Percentiles rank a stretch among this genome's conserved stretches.
These are phyloP conservation scores for Lichtheimia ramosa DNA, from an alignment of 371 early-diverging fungal species.

Conservation along the genomic window DNA sequence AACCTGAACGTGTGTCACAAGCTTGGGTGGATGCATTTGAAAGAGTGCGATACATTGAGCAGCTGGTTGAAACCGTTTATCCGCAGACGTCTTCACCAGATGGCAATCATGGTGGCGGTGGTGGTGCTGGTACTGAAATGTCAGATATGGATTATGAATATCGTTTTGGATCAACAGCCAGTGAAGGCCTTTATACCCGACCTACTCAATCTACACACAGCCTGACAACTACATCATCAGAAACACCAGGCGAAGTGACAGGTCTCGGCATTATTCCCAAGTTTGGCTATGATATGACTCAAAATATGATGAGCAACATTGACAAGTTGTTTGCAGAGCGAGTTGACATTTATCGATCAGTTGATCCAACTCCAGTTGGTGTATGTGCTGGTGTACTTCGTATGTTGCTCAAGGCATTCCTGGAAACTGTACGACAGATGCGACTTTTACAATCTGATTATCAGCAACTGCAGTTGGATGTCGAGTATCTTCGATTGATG, in stretches of 20 bases:
- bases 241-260: constrained; percentile 7
- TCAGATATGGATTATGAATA: constrained; percentile 24
- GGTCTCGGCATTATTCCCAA: constrained; percentile 22
- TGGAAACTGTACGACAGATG: constrained; percentile 53
- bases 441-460: constrained; percentile 47
- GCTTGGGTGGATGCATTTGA: constrained; percentile 22
- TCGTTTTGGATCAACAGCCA: constrained; percentile 14
- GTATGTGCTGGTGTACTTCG: constrained; percentile 54
- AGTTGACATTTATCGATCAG: constrained; percentile 59
- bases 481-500: constrained; percentile 51
- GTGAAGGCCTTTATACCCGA: constrained; percentile 14
- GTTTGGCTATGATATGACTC: constrained; percentile 30
- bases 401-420: constrained; percentile 61
- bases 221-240: constrained; percentile 23
- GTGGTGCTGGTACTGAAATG: constrained; percentile 3
- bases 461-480: constrained; percentile 64
- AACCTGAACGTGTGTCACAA: constrained; percentile 16
- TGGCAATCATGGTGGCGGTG: background rate
- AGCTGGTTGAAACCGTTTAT: constrained; percentile 22
- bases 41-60: constrained; percentile 25
- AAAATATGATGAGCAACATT: constrained; percentile 59
- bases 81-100: constrained; percentile 15
- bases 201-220: constrained; percentile 31
- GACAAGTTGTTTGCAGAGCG: constrained; percentile 72
- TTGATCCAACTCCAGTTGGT: constrained; percentile 55